Conservation (phyloP, 2,329 filamentous ascomycete species). For the Penicillium rolfsii region DNA sequence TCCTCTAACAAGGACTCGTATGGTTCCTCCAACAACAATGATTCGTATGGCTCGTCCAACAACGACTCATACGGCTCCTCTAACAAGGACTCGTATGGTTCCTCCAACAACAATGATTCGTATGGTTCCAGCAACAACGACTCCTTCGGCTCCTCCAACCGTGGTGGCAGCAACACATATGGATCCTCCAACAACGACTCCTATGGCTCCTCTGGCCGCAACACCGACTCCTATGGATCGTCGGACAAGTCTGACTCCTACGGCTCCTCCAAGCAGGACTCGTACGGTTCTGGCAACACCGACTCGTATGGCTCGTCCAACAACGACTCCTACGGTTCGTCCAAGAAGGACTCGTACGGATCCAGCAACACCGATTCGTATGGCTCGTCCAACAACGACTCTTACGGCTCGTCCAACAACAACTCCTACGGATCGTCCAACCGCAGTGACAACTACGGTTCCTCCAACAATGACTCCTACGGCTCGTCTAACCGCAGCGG, state of each 20-base stretch:
- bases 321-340: background rate
- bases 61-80: background rate
- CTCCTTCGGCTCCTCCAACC: background rate
- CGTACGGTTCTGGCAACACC: background rate
- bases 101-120: background rate
- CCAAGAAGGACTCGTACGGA: background rate
- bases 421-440: constrained; percentile 3
- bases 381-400: background rate
- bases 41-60: background rate
- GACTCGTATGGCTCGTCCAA: constrained; percentile 4
- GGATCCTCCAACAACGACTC: background rate
- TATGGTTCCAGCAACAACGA: too few species aligned
- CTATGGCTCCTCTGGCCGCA: background rate
- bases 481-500: constrained; percentile 7
- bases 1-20: background rate
- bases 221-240: background rate
- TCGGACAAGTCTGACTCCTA: constrained; percentile 1
- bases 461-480: background rate
- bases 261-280: constrained; percentile 1
- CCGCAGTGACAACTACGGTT: background rate
- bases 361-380: background rate
- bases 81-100: background rate
- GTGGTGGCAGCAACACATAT: too few species aligned
- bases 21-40: background rate
- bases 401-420: constrained; percentile 1